These are phyloP conservation scores for Lentinus polychrous DNA, from an alignment of 1,284 basidiomycete species.

Conservation along the genomic window DNA sequence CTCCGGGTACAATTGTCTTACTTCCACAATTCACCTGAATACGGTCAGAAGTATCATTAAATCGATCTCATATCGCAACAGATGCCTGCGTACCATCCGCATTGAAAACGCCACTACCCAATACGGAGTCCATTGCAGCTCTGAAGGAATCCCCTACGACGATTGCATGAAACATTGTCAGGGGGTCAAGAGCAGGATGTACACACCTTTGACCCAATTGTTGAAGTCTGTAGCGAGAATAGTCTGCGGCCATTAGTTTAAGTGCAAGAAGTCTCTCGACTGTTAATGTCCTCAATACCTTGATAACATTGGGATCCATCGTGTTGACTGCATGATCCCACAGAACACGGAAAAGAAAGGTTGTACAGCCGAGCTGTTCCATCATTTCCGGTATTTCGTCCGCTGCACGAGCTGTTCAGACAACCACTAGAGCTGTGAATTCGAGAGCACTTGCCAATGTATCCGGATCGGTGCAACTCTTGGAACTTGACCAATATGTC, in stretches of 20 bases:
- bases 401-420: constrained; percentile 6
- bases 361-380: constrained; percentile 7
- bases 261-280: no score
- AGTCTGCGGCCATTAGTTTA: background rate
- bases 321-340: constrained; percentile 14
- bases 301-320: constrained; percentile 14
- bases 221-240: constrained; percentile 7
- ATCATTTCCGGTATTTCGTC: constrained; percentile 13
- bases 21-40: constrained; percentile 6
- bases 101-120: constrained; percentile 7
- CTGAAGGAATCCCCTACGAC: constrained; percentile 1
- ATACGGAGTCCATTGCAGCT: constrained; percentile 1
- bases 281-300: no score
- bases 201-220: constrained; percentile 5
- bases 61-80: no score
- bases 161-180: background rate
- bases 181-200: background rate
- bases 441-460: constrained; percentile 5
- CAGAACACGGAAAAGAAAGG: constrained; percentile 8
- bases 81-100: constrained; percentile 2
- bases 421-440: no score
- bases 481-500: constrained; percentile 11
- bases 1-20: background rate
- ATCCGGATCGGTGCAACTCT: constrained; percentile 12
- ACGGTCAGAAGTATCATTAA: background rate